Percentiles rank a stretch among this genome's conserved stretches.
Evolutionary conservation across 352 stramenopile genomes (phyloP).

Genomic region (Phytophthora colocasiae): DNA sequence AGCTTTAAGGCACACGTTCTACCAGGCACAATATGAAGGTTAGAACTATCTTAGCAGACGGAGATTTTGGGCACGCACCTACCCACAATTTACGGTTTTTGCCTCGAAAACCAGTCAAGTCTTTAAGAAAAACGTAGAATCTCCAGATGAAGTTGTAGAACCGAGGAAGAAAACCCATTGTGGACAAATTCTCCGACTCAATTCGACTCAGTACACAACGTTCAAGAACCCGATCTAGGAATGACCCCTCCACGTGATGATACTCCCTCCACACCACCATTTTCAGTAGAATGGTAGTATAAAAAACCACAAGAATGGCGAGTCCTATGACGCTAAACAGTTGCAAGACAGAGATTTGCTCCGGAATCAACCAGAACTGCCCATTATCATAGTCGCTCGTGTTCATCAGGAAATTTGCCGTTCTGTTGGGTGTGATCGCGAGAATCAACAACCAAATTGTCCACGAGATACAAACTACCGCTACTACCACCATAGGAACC

Average conservation of each 20-base stretch:
- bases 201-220: constrained; percentile 7
- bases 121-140: constrained; percentile 28
- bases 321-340: constrained; percentile 24
- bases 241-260: constrained; percentile 9
- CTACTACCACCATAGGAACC: constrained; percentile 29
- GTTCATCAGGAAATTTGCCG: constrained; percentile 48
- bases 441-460: constrained; percentile 42
- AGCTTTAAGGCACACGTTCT: constrained; percentile 48
- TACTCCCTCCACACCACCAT: constrained; percentile 34
- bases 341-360: constrained; percentile 16
- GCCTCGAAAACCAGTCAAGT: constrained; percentile 37
- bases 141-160: constrained; percentile 19
- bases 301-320: constrained; percentile 6
- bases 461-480: constrained; percentile 38
- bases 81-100: constrained; percentile 50
- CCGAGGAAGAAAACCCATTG: constrained; percentile 1
- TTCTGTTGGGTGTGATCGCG: constrained; percentile 34
- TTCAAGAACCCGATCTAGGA: constrained; percentile 11
- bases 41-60: not conserved
- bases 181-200: constrained; percentile 1
- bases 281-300: constrained; percentile 29
- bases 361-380: constrained; percentile 46
- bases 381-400: constrained; percentile 43
- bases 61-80: not conserved
- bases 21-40: not conserved